phyloP scores from a whole-genome alignment of 345 rosid genomes.

The Sonneratia caseolaris region DNA sequence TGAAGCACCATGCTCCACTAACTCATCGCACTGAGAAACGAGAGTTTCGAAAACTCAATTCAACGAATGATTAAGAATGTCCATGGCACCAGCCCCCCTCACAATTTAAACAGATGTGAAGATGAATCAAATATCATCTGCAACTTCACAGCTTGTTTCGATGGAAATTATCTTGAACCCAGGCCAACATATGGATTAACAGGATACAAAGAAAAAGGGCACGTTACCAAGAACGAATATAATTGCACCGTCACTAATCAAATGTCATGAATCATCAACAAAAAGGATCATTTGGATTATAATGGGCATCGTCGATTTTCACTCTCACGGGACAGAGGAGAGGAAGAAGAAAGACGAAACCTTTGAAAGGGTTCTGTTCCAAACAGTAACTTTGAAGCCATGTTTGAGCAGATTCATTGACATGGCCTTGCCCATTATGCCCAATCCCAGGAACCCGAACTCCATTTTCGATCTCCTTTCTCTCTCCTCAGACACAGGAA shows the following conservation, averaged over 20 bases:
- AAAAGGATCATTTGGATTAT: background rate
- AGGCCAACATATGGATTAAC: background rate
- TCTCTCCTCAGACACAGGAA: background rate
- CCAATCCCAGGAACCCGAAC: conserved; percentile 83
- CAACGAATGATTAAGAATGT: background rate
- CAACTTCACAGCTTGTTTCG: background rate
- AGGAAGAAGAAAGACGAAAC: conserved; percentile 21
- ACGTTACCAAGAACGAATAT: background rate
- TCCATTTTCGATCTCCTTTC: conserved; percentile 43
- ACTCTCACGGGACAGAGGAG: background rate
- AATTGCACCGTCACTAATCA: background rate
- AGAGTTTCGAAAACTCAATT: conserved; percentile 1
- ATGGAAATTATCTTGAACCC: background rate
- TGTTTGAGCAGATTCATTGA: conserved; percentile 60
- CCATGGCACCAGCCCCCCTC: background rate
- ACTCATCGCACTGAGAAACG: conserved; percentile 64
- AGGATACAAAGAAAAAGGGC: background rate
- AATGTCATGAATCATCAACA: background rate
- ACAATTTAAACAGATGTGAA: background rate
- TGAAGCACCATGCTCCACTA: conserved; percentile 73
- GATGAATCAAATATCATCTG: background rate
- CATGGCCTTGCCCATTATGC: conserved; percentile 99
- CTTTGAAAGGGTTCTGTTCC: conserved; percentile 95
- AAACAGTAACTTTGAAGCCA: conserved; percentile 87
- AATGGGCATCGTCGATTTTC: background rate